Evolutionary conservation across 805 yeast genomes (phyloP).

Genomic region (Candida verbasci): DNA sequence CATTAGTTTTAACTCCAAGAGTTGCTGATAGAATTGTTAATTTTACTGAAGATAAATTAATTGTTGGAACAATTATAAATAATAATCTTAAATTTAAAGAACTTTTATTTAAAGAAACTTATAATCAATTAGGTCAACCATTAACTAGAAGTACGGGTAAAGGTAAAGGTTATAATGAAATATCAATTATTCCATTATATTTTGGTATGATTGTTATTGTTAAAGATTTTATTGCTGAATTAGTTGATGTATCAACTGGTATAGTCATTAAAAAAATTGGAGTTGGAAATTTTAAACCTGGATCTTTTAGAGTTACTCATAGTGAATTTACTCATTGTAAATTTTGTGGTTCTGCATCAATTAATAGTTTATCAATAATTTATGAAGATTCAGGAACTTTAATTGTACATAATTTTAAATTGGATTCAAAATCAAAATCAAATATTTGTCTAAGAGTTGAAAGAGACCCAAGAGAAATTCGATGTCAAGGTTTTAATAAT

Average conservation of each 20-base stretch:
- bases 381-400: constrained; percentile 60
- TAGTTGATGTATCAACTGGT: constrained; percentile 78
- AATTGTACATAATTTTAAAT: constrained; percentile 68
- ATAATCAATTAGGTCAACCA: constrained; percentile 25
- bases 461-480: constrained; percentile 86
- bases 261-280: constrained; percentile 56
- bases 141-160: constrained; percentile 3
- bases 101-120: constrained; percentile 45
- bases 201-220: constrained; percentile 73
- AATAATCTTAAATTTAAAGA: constrained; percentile 60
- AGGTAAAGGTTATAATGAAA: constrained; percentile 4
- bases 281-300: constrained; percentile 59
- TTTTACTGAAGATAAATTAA: constrained; percentile 38
- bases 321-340: constrained; percentile 85
- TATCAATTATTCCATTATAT: constrained; percentile 33
- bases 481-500: constrained; percentile 81
- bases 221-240: constrained; percentile 51
- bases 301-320: constrained; percentile 65
- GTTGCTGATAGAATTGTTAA: constrained; percentile 67
- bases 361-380: constrained; percentile 65
- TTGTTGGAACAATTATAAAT: constrained; percentile 62
- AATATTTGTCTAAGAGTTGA: constrained; percentile 84
- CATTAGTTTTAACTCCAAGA: constrained; percentile 62
- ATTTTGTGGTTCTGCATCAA: constrained; percentile 86
- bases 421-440: constrained; percentile 70